phyloP scores from a whole-genome alignment of 371 early-diverging fungal genomes.

The Nematocida ironsii region DNA sequence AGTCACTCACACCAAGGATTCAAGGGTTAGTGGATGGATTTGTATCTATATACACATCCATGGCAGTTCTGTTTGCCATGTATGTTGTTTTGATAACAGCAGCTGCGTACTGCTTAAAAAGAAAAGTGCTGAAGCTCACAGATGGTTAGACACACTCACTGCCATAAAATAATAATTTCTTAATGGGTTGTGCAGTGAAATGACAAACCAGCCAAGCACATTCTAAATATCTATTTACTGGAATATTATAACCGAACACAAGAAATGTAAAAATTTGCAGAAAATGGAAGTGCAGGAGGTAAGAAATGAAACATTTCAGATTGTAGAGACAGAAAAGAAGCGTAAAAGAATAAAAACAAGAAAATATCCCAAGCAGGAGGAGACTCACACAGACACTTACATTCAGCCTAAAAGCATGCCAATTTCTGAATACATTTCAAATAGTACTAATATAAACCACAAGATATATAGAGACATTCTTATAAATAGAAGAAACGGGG shows the following conservation, averaged over 20 bases:
- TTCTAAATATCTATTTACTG: too few species aligned
- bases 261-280: conserved; percentile 39
- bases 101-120: conserved; percentile 38
- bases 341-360: conserved; percentile 51
- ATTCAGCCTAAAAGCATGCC: background rate
- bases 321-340: conserved; percentile 6
- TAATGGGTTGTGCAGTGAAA: background rate
- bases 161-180: background rate
- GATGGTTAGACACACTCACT: conserved; percentile 12
- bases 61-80: background rate
- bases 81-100: conserved; percentile 34
- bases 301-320: conserved; percentile 17
- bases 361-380: background rate
- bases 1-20: background rate
- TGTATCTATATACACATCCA: conserved; percentile 22
- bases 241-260: background rate
- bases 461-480: conserved; percentile 42
- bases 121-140: conserved; percentile 29
- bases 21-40: conserved; percentile 15
- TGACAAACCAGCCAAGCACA: too few species aligned
- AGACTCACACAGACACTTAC: too few species aligned
- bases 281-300: conserved; percentile 50
- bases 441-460: conserved; percentile 42
- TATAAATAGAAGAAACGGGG: conserved; percentile 50
- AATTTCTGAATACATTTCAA: conserved; percentile 9